Percentiles rank a stretch among this genome's conserved stretches.
Conservation (phyloP, 202 grass and related monocot genomes). For the Zizania palustris region DNA sequence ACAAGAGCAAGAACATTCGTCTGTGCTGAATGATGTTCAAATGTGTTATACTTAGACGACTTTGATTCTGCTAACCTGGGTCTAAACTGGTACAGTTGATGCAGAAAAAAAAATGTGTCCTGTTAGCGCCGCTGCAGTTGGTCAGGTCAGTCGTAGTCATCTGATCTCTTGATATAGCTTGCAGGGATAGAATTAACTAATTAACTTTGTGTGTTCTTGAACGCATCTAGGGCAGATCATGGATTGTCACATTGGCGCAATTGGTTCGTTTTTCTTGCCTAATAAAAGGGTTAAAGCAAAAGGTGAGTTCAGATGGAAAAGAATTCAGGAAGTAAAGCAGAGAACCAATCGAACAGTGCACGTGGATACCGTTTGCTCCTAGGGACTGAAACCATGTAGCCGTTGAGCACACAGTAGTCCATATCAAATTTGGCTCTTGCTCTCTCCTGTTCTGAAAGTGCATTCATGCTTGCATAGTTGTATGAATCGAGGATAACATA, state of each 20-base stretch:
- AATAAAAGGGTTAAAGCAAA: slow-evolving; percentile 33
- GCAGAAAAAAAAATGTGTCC: background rate
- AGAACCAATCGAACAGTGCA: slow-evolving; percentile 19
- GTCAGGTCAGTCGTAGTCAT: slow-evolving; percentile 2
- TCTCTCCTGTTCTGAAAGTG: background rate
- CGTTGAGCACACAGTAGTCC: background rate
- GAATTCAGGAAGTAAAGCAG: background rate
- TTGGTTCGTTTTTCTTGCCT: slow-evolving; percentile 36
- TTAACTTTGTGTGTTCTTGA: background rate
- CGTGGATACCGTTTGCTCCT: slow-evolving; percentile 33
- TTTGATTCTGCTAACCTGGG: slow-evolving; percentile 10
- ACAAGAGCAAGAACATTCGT: background rate
- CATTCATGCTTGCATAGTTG: background rate
- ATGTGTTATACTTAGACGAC: background rate
- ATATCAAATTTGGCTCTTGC: slow-evolving; percentile 30
- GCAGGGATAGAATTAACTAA: background rate
- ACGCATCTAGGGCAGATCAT: slow-evolving; percentile 25
- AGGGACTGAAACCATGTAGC: slow-evolving; percentile 29
- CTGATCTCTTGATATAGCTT: background rate
- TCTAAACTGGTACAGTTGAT: background rate
- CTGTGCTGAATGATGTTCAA: background rate
- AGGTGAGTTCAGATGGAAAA: background rate
- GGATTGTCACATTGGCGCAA: background rate
- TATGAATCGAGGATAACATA: slow-evolving; percentile 9
- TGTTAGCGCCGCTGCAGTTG: slow-evolving; percentile 11